These are phyloP conservation scores for Penicillium janthinellum DNA, from an alignment of 2,329 filamentous ascomycete genomes.

Conservation along the genomic window DNA sequence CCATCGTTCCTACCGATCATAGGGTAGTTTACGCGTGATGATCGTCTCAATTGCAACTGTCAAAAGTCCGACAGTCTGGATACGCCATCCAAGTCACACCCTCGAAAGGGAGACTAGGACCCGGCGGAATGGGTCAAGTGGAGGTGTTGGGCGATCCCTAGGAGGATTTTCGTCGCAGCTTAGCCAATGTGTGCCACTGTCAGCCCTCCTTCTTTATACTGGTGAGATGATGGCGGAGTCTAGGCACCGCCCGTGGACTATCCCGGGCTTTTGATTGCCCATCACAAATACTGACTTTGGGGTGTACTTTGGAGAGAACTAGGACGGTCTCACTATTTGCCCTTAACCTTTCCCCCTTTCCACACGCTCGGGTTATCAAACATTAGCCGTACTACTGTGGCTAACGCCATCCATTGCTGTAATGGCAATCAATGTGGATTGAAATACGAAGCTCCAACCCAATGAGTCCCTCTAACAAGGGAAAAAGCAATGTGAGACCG, in stretches of 20 bases:
- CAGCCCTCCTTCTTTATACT: not conserved
- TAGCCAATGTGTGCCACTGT: conserved; percentile 6
- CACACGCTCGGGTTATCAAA: not conserved
- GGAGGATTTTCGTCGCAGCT: not conserved
- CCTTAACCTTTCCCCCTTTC: not conserved
- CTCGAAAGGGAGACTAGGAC: not conserved
- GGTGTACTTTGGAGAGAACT: not conserved
- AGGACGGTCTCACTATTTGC: not conserved
- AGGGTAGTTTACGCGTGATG: not conserved
- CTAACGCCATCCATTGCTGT: not conserved
- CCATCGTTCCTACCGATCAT: not conserved
- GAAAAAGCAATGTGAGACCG: conserved; percentile 20
- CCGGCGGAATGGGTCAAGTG: not conserved
- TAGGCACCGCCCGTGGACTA: not conserved
- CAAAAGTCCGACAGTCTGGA: not conserved
- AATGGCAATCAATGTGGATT: not conserved
- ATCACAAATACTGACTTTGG: not conserved
- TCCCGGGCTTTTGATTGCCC: not conserved
- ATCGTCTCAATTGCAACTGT: not conserved
- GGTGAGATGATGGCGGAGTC: not conserved
- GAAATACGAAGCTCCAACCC: not conserved
- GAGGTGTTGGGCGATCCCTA: conserved; percentile 10
- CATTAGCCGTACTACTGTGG: not conserved
- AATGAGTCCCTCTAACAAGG: not conserved
- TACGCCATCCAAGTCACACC: not conserved